A percentile compares a stretch with the other conserved stretches of the same genome.
Conservation (phyloP, 2,329 filamentous ascomycete genomes). For the Trichoderma simmonsii region DNA sequence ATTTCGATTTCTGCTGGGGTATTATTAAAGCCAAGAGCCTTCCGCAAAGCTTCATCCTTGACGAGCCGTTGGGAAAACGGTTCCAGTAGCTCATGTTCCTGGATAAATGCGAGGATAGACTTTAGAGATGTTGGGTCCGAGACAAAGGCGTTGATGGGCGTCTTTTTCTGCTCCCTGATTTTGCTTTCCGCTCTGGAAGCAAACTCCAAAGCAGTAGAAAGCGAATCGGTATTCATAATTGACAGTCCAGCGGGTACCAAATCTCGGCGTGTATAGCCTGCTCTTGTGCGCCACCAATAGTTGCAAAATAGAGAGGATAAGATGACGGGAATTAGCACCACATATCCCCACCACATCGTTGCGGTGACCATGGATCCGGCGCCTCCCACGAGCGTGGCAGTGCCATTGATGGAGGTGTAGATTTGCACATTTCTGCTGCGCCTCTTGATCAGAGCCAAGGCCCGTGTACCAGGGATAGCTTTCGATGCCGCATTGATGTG, state of each 20-base stretch:
- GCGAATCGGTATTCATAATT: slow-evolving; percentile 15
- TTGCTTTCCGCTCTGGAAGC: slow-evolving; percentile 21
- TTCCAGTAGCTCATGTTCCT: slow-evolving; percentile 21
- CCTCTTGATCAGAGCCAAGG: slow-evolving; percentile 32
- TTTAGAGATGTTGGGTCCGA: slow-evolving; percentile 19
- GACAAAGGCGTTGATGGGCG: slow-evolving; percentile 17
- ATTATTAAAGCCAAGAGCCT: slow-evolving; percentile 10
- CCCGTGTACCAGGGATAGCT: slow-evolving; percentile 26
- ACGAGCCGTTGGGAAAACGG: slow-evolving; percentile 15
- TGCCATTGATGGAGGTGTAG: slow-evolving; percentile 44
- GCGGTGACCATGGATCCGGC: slow-evolving; percentile 50
- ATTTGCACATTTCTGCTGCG: slow-evolving; percentile 42
- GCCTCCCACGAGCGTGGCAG: slow-evolving; percentile 46
- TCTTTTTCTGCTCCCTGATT: slow-evolving; percentile 5
- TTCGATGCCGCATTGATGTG: slow-evolving; percentile 33
- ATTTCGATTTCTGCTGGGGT: slow-evolving; percentile 16
- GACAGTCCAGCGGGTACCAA: not conserved
- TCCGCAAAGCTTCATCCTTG: slow-evolving; percentile 2
- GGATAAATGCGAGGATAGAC: slow-evolving; percentile 20
- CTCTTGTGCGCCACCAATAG: slow-evolving; percentile 44
- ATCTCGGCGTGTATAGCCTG: slow-evolving; percentile 39
- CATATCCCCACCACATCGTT: slow-evolving; percentile 51
- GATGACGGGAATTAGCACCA: slow-evolving; percentile 50
- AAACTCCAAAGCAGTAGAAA: slow-evolving; percentile 23
- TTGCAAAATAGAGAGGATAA: slow-evolving; percentile 45